Evolutionary conservation across 805 yeast genomes (phyloP).

Genomic region (Schwanniomyces polymorphus): DNA sequence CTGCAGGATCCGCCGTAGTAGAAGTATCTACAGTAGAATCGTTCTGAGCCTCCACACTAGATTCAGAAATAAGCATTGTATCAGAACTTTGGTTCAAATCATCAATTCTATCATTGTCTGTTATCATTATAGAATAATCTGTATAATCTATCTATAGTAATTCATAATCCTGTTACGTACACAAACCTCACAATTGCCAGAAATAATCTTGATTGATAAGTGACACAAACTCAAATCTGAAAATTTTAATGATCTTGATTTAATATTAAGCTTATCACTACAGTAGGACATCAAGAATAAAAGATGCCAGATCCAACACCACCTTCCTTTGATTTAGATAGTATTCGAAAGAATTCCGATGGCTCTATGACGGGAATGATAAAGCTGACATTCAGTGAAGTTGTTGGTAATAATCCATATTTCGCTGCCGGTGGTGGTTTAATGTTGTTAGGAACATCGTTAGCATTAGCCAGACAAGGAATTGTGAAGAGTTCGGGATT

Average conservation of each 20-base stretch:
- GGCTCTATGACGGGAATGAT: constrained; percentile 37
- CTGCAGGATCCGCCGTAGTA: neutral
- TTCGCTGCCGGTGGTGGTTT: constrained; percentile 98
- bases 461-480: constrained; percentile 76
- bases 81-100: neutral
- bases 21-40: neutral
- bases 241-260: neutral
- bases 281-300: neutral
- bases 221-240: neutral
- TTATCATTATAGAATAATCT: neutral
- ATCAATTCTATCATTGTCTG: neutral
- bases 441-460: constrained; percentile 89
- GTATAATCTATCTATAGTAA: neutral
- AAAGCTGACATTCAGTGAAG: constrained; percentile 46
- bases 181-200: neutral
- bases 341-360: constrained; percentile 34
- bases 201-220: neutral
- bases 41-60: neutral
- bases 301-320: neutral
- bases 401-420: constrained; percentile 78
- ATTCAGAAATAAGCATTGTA: neutral
- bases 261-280: neutral
- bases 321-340: constrained; percentile 29
- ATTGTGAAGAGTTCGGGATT: constrained; percentile 62
- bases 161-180: neutral